A percentile compares a stretch with the other conserved stretches of the same genome.
Conservation (phyloP, 1,284 basidiomycete species). For the Irpex lacteus region DNA sequence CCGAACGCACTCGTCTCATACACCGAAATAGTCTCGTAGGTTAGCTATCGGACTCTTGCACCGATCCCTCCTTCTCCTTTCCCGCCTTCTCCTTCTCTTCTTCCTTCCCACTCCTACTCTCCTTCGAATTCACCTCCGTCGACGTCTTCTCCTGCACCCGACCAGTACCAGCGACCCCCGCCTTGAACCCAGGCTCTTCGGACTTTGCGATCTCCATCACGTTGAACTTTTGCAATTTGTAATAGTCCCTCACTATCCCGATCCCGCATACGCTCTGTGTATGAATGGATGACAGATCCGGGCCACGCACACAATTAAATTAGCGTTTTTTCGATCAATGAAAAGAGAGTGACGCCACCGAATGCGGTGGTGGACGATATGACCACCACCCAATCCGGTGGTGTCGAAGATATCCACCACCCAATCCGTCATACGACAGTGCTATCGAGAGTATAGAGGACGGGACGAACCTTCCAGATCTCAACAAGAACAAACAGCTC, state of each 20-base stretch:
- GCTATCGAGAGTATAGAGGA: too few relatives aligned
- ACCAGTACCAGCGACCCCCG: conserved; percentile 13
- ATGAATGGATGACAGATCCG: too few relatives aligned
- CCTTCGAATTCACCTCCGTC: background rate
- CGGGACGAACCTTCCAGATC: conserved; percentile 66
- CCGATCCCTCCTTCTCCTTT: background rate
- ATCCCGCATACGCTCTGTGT: conserved; percentile 68
- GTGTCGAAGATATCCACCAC: too few relatives aligned
- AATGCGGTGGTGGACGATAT: background rate
- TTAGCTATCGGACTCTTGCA: background rate
- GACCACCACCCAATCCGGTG: background rate
- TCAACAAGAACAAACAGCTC: conserved; percentile 75
- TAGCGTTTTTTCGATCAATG: too few relatives aligned
- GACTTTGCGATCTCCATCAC: conserved; percentile 63
- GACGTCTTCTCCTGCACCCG: conserved; percentile 2
- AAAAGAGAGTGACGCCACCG: too few relatives aligned
- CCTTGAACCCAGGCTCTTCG: conserved; percentile 20
- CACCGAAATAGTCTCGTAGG: background rate
- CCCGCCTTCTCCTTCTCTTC: background rate
- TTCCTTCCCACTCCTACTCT: background rate
- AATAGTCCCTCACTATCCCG: conserved; percentile 69
- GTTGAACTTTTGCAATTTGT: conserved; percentile 69
- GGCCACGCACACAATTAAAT: too few relatives aligned
- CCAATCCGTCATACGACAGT: too few relatives aligned
- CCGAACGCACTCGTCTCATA: too few relatives aligned